Conservation (phyloP, 106 monocot genomes). For the Dendrobium chrysotoxum region DNA sequence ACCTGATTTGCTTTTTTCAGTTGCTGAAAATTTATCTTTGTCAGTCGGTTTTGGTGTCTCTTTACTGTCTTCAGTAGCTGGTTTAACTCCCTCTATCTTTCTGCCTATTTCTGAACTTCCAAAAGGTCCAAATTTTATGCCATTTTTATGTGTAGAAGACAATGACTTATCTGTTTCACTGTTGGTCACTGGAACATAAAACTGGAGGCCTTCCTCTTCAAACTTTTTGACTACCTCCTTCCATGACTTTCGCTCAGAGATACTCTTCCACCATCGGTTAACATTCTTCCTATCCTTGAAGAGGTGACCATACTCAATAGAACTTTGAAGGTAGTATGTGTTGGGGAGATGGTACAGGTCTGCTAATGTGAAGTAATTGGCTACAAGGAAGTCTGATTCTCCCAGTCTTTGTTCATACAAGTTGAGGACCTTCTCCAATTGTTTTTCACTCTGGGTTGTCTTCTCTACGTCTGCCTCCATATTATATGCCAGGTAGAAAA, state of each 20-base stretch:
- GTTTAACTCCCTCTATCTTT: neutral
- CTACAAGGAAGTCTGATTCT: slow-evolving; percentile 45
- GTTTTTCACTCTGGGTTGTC: slow-evolving; percentile 28
- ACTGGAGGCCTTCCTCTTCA: slow-evolving; percentile 7
- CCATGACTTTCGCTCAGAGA: slow-evolving; percentile 50
- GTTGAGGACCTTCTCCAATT: slow-evolving; percentile 43
- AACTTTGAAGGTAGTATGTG: slow-evolving; percentile 39
- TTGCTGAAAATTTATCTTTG: neutral
- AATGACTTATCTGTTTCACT: neutral
- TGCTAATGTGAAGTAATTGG: slow-evolving; percentile 58
- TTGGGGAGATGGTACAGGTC: slow-evolving; percentile 73
- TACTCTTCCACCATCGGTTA: slow-evolving; percentile 46
- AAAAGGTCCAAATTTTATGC: neutral
- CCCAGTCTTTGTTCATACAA: slow-evolving; percentile 57
- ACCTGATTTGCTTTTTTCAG: neutral
- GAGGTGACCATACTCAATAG: slow-evolving; percentile 30
- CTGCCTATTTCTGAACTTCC: neutral
- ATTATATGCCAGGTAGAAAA: slow-evolving; percentile 45
- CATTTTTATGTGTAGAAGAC: neutral
- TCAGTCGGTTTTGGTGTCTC: neutral
- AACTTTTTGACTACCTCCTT: slow-evolving; percentile 23
- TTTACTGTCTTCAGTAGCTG: neutral
- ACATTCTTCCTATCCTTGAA: slow-evolving; percentile 54
- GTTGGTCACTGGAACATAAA: neutral
- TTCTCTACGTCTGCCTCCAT: slow-evolving; percentile 9